Conservation (phyloP, 805 yeast species). For the Lipomyces spencermartinsiae region DNA sequence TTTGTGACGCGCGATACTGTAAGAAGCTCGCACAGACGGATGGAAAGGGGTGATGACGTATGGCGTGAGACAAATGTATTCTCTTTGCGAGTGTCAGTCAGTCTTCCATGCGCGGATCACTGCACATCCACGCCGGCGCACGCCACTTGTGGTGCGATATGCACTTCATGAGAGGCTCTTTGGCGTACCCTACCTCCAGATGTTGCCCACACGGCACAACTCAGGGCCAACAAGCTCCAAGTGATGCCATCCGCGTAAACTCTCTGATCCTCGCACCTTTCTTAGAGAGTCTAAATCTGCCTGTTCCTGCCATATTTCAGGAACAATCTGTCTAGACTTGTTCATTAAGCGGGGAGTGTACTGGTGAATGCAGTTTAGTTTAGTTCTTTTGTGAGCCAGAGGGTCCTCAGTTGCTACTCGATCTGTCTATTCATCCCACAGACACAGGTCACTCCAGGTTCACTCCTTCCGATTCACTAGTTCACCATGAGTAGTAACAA, state of each 20-base stretch:
- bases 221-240: no score
- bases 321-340: not conserved
- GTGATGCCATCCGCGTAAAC: not conserved
- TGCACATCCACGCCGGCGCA: not conserved
- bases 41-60: not conserved
- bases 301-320: not conserved
- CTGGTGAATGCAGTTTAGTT: not conserved
- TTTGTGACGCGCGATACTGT: no score
- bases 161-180: not conserved
- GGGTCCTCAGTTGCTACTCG: not conserved
- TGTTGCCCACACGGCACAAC: not conserved
- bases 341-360: not conserved
- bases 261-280: not conserved
- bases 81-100: no score
- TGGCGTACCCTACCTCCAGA: no score
- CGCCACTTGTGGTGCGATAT: not conserved
- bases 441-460: not conserved
- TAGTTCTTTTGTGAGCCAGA: not conserved
- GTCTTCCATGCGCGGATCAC: not conserved
- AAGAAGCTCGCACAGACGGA: not conserved
- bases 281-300: not conserved
- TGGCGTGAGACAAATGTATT: no score
- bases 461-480: not conserved
- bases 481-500: not conserved
- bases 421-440: not conserved